phyloP scores from a whole-genome alignment of 1,284 basidiomycete genomes.

The Vanrija sp. region DNA sequence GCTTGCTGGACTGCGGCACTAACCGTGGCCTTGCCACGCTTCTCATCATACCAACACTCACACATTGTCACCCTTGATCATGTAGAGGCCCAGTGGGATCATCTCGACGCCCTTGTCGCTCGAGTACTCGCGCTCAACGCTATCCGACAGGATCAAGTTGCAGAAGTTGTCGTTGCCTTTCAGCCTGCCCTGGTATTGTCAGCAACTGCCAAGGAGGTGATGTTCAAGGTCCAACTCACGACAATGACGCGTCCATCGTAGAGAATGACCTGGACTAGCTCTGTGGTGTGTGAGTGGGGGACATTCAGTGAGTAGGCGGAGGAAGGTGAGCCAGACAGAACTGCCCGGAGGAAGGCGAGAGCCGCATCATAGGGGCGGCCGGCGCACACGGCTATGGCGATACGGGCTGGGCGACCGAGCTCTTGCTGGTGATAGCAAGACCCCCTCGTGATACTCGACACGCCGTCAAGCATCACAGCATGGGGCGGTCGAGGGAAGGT shows the following conservation, averaged over 20 bases:
- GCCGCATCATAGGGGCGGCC: no score
- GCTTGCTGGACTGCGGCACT: neutral
- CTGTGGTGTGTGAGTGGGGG: constrained; percentile 14
- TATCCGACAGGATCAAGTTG: constrained; percentile 86
- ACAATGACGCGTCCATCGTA: constrained; percentile 49
- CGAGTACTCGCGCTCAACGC: constrained; percentile 84
- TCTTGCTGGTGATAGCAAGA: no score
- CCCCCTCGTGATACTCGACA: no score
- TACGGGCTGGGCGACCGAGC: no score
- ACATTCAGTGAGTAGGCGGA: no score
- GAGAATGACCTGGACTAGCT: constrained; percentile 48
- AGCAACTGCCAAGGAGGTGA: neutral
- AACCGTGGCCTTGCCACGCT: no score
- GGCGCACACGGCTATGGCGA: no score
- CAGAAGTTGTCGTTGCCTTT: constrained; percentile 89
- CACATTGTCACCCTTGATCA: constrained; percentile 98
- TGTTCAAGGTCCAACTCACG: constrained; percentile 23
- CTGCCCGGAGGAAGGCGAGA: no score
- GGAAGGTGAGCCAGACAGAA: no score
- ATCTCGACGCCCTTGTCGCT: constrained; percentile 89
- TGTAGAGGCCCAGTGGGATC: constrained; percentile 89
- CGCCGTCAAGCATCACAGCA: neutral
- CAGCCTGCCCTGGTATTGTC: constrained; percentile 64
- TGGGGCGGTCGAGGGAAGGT: no score
- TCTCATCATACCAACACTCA: constrained; percentile 48